phyloP scores from a whole-genome alignment of 2,329 filamentous ascomycete genomes.

The Emmonsiellopsis sp. region DNA sequence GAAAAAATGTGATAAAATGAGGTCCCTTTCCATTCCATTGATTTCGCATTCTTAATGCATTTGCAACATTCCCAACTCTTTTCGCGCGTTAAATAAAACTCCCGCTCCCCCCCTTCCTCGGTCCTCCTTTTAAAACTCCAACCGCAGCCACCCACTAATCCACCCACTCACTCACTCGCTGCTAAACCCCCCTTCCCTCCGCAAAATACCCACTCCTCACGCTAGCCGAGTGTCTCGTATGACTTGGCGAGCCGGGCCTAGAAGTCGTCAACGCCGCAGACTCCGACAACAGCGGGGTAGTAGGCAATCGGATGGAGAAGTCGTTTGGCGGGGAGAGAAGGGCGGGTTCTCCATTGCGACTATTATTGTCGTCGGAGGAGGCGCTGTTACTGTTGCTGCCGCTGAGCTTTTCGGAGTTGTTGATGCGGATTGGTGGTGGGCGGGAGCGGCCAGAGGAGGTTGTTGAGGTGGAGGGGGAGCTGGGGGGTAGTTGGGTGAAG shows the following conservation, averaged over 20 bases:
- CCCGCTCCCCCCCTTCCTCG: too few species aligned
- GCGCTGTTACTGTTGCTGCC: not conserved
- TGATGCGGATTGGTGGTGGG: slow-evolving; percentile 47
- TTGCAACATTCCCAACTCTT: too few species aligned
- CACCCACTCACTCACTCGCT: not conserved
- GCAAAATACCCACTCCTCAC: slow-evolving; percentile 31
- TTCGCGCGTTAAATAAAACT: too few species aligned
- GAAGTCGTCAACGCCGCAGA: slow-evolving; percentile 44
- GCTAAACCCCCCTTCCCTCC: slow-evolving; percentile 10
- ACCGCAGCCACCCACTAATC: too few species aligned
- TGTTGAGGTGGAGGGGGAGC: slow-evolving; percentile 40
- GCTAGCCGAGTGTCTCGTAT: slow-evolving; percentile 31
- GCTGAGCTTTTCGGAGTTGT: slow-evolving; percentile 60
- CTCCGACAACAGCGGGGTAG: slow-evolving; percentile 40
- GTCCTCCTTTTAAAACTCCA: too few species aligned
- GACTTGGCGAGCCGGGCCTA: slow-evolving; percentile 42
- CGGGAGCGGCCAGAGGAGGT: slow-evolving; percentile 42
- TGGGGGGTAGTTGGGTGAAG: slow-evolving; percentile 42
- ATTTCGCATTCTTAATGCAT: too few species aligned
- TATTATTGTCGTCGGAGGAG: slow-evolving; percentile 37
- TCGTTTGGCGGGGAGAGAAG: slow-evolving; percentile 33
- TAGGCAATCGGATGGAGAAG: slow-evolving; percentile 38
- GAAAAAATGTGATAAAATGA: too few species aligned
- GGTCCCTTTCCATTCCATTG: too few species aligned
- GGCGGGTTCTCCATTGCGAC: slow-evolving; percentile 13